Conservation (phyloP, 148 eudicot genomes). For the Nyssa sinensis region DNA sequence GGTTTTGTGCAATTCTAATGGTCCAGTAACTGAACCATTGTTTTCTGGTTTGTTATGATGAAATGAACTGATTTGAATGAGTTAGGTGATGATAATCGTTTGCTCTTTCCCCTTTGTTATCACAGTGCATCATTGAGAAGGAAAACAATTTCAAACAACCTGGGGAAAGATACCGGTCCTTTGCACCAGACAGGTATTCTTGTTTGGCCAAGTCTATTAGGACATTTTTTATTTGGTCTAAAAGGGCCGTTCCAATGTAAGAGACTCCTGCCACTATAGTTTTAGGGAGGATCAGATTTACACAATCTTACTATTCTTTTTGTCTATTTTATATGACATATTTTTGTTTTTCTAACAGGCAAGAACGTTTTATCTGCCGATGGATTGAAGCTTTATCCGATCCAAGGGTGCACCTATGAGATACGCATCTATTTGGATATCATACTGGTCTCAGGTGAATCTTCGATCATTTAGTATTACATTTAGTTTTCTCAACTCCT, state of each 20-base stretch:
- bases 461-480: too few relatives aligned
- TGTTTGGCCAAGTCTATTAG: neutral
- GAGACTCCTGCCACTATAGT: too few relatives aligned
- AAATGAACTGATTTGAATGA: neutral
- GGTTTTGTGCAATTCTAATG: neutral
- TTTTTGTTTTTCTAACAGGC: slow-evolving; percentile 19
- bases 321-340: neutral
- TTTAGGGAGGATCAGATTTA: neutral
- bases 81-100: neutral
- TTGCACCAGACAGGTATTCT: slow-evolving; percentile 10
- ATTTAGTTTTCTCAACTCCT: neutral
- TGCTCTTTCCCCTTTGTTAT: neutral
- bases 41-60: neutral
- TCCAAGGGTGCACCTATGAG: slow-evolving; percentile 37
- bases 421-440: slow-evolving; percentile 17
- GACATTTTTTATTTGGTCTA: too few relatives aligned
- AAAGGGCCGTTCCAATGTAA: too few relatives aligned
- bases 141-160: slow-evolving; percentile 16
- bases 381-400: slow-evolving; percentile 33
- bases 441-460: slow-evolving; percentile 23
- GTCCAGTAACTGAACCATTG: neutral
- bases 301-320: too few relatives aligned
- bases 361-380: slow-evolving; percentile 30
- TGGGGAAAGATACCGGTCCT: slow-evolving; percentile 4
- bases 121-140: slow-evolving; percentile 9